These are phyloP conservation scores for Allomyces macrogynus DNA, from an alignment of 192 early-diverging fungal genomes.

Conservation along the genomic window DNA sequence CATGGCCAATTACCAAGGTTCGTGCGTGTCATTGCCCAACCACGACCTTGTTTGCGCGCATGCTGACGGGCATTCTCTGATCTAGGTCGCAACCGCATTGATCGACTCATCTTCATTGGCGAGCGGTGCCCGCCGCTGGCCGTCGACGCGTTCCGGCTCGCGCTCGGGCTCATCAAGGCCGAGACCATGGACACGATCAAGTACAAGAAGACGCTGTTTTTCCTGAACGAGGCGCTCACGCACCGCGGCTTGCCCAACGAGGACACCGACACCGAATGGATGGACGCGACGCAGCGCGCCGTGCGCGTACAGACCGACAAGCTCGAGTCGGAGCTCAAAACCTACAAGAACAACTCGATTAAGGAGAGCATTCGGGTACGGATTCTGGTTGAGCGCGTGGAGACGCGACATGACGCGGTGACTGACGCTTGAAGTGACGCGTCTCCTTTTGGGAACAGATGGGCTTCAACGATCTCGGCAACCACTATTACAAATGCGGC, in stretches of 20 bases:
- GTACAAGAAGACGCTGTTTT: not conserved
- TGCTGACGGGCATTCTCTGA: not conserved
- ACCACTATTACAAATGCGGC: slow-evolving; percentile 50
- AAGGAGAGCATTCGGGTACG: slow-evolving; percentile 70
- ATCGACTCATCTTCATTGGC: not conserved
- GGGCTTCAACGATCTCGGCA: slow-evolving; percentile 59
- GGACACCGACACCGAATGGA: slow-evolving; percentile 18
- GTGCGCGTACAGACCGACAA: slow-evolving; percentile 29
- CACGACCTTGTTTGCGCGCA: too few species aligned
- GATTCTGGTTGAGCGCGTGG: too few species aligned
- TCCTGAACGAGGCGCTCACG: not conserved
- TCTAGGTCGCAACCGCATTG: not conserved
- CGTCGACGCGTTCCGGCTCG: not conserved
- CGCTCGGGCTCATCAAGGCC: not conserved
- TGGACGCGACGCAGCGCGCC: slow-evolving; percentile 22
- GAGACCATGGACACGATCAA: not conserved
- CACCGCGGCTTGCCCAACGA: not conserved
- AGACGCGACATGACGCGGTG: too few species aligned
- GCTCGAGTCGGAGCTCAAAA: slow-evolving; percentile 58
- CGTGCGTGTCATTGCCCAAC: too few species aligned
- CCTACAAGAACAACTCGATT: slow-evolving; percentile 51
- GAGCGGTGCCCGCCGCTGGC: not conserved
- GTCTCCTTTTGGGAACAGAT: slow-evolving; percentile 27
- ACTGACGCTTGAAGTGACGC: too few species aligned
- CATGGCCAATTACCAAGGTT: too few species aligned